Percentiles rank a stretch among this genome's conserved stretches.
Conservation (phyloP, 2,329 filamentous ascomycete genomes). For the Fusarium falciforme region DNA sequence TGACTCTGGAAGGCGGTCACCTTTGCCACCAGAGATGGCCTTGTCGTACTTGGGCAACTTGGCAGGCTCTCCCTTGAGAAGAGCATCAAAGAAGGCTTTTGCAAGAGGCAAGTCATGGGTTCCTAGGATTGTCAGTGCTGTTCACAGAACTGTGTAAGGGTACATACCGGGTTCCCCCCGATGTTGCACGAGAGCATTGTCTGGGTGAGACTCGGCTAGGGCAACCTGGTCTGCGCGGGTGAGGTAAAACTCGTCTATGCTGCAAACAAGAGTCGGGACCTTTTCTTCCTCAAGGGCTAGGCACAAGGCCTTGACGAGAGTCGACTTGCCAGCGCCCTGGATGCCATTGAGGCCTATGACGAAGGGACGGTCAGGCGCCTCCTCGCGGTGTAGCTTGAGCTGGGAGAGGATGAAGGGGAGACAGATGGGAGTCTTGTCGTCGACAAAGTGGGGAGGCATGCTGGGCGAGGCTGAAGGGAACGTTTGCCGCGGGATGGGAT, state of each 20-base stretch:
- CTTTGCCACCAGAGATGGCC: slow-evolving; percentile 78
- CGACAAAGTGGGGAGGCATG: slow-evolving; percentile 62
- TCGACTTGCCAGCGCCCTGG: slow-evolving; percentile 93
- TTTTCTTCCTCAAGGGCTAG: slow-evolving; percentile 67
- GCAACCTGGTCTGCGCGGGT: slow-evolving; percentile 74
- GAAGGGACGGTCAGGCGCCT: slow-evolving; percentile 66
- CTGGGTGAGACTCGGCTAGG: slow-evolving; percentile 72
- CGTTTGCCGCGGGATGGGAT: slow-evolving; percentile 20
- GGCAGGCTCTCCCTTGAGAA: slow-evolving; percentile 65
- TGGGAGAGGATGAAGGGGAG: slow-evolving; percentile 79
- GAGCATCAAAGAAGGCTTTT: slow-evolving; percentile 68
- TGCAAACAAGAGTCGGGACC: slow-evolving; percentile 77
- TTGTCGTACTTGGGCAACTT: slow-evolving; percentile 85
- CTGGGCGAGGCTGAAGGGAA: background rate
- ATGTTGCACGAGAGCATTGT: slow-evolving; percentile 82
- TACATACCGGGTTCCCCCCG: slow-evolving; percentile 78
- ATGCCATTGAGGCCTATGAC: slow-evolving; percentile 91
- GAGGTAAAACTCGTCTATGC: slow-evolving; percentile 92
- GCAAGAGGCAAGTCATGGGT: slow-evolving; percentile 81
- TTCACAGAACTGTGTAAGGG: background rate
- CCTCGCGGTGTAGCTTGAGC: slow-evolving; percentile 61
- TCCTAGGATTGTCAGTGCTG: slow-evolving; percentile 40
- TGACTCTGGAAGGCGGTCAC: slow-evolving; percentile 74
- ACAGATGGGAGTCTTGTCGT: slow-evolving; percentile 83
- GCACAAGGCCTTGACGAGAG: slow-evolving; percentile 77